These are phyloP conservation scores for Cadophora sp. DNA, from an alignment of 2,329 filamentous ascomycete genomes.

Conservation along the genomic window DNA sequence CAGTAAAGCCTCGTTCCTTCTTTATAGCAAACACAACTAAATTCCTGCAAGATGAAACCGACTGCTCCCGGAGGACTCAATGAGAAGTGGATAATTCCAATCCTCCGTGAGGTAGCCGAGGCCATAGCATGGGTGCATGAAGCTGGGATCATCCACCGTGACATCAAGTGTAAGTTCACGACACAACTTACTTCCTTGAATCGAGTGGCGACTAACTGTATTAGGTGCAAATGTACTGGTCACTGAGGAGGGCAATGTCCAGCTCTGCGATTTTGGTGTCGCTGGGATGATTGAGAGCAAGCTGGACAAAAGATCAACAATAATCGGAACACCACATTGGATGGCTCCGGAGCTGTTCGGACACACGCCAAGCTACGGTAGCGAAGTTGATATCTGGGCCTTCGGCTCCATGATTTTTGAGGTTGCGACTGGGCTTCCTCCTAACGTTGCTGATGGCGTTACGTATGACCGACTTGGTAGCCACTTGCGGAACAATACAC, in stretches of 20 bases:
- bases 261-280: conserved; percentile 86
- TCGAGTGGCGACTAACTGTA: not conserved
- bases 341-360: conserved; percentile 83
- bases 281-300: conserved; percentile 79
- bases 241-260: conserved; percentile 76
- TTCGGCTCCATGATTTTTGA: conserved; percentile 83
- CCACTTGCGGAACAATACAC: conserved; percentile 66
- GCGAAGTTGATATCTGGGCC: conserved; percentile 83
- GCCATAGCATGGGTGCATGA: conserved; percentile 72
- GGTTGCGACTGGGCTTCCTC: conserved; percentile 79
- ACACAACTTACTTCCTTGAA: not conserved
- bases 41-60: conserved; percentile 60
- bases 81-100: conserved; percentile 74
- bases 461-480: conserved; percentile 55
- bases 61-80: conserved; percentile 69
- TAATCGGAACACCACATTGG: conserved; percentile 85
- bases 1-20: conserved; percentile 49
- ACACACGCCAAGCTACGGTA: conserved; percentile 66
- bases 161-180: conserved; percentile 65
- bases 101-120: conserved; percentile 69
- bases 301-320: conserved; percentile 78
- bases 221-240: conserved; percentile 77
- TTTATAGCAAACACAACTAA: conserved; percentile 5
- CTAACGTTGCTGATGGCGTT: conserved; percentile 66
- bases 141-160: conserved; percentile 73